Percentiles rank a stretch among this genome's conserved stretches.
Conservation (phyloP, 208 protist genomes). For the Leishmania guyanensis region DNA sequence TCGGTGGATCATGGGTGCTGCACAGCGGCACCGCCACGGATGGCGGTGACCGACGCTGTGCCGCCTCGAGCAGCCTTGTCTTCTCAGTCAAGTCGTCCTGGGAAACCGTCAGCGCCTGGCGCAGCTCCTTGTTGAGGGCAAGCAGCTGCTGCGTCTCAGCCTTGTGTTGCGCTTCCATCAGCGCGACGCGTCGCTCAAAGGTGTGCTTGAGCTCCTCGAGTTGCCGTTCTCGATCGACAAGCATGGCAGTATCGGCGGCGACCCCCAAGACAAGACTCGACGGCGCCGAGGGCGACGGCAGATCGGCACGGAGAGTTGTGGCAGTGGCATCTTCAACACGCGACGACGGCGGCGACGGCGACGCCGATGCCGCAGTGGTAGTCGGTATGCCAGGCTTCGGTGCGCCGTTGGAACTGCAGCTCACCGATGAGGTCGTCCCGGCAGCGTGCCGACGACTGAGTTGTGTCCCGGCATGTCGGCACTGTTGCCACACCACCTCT, state of each 20-base stretch:
- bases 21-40: background rate
- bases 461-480: background rate
- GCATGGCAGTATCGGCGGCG: conserved; percentile 12
- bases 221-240: conserved; percentile 33
- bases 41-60: conserved; percentile 22
- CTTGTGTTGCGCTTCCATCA: conserved; percentile 41
- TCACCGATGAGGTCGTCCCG: no score
- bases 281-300: background rate
- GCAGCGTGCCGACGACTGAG: background rate
- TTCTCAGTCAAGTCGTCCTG: conserved; percentile 58
- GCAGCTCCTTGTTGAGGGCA: conserved; percentile 66
- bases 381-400: background rate
- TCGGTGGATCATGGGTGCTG: background rate
- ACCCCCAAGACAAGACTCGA: background rate
- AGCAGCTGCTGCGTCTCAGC: conserved; percentile 58
- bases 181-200: conserved; percentile 50
- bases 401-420: background rate
- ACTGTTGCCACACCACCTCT: conserved; percentile 22
- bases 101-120: conserved; percentile 47
- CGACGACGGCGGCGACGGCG: background rate
- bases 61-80: conserved; percentile 28
- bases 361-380: background rate
- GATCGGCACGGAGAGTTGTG: no score
- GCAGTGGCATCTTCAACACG: no score
- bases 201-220: conserved; percentile 46